Conservation (phyloP, 1,139 yeast species). For the Yamadazyma membranifaciens region DNA sequence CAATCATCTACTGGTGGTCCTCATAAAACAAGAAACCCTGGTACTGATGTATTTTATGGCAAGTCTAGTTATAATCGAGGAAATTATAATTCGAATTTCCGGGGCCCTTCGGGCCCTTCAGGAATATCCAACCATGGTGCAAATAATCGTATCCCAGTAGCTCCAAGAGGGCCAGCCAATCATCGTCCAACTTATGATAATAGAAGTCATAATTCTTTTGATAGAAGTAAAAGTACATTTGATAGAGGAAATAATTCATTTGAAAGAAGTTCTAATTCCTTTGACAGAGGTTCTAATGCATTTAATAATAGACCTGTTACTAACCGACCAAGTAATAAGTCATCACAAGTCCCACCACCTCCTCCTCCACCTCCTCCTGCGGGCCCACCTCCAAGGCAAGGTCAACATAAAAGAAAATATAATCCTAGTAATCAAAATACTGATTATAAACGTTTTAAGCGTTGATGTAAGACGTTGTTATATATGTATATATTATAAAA, state of each 20-base stretch:
- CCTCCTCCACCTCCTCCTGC: conserved; percentile 23
- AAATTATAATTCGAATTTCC: neutral
- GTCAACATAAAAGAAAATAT: neutral
- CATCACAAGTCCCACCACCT: conserved; percentile 9
- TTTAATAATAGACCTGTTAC: conserved; percentile 1
- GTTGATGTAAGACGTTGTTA: conserved; percentile 1
- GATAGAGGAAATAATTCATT: conserved; percentile 4
- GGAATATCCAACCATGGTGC: neutral
- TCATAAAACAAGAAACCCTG: neutral
- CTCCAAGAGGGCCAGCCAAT: conserved; percentile 1
- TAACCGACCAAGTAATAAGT: neutral
- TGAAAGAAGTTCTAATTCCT: conserved; percentile 3
- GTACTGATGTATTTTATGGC: neutral
- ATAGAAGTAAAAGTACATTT: conserved; percentile 2
- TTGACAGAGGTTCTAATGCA: conserved; percentile 1
- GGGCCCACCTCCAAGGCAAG: conserved; percentile 18
- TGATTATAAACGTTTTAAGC: conserved; percentile 32
- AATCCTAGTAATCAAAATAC: neutral
- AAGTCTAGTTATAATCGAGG: neutral
- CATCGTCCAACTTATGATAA: neutral
- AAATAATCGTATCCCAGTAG: neutral
- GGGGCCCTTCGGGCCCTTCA: conserved; percentile 2
- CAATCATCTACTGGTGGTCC: conserved; percentile 9
- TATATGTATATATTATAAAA: neutral
- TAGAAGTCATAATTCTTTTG: conserved; percentile 1